Base-by-base conservation (phyloP, 1,284 basidiomycete species). In the Ustilago crameri region DNA sequence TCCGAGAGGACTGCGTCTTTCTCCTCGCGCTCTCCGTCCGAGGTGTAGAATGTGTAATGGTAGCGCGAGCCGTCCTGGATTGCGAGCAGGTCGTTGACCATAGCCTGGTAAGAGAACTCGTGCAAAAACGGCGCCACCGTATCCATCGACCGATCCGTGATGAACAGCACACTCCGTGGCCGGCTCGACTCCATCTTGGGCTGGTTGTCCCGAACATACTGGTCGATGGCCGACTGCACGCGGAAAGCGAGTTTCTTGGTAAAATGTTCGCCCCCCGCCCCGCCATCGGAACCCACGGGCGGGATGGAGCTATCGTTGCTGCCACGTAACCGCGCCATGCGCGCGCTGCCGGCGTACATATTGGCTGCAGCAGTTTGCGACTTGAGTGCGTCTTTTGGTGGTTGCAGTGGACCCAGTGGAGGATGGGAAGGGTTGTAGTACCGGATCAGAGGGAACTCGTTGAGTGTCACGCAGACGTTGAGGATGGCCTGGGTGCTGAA, bases 101-200 rank as follows among this genome's bases (percentile, higher is more conserved):
- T 99, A 0, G 96, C 95, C 84, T 98, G 96, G 83, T 98, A 99
- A 38, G 94, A 97, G 82, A 99, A 98, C 80, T 98, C 96, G 83
- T 99, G 96, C 43, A 98, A 84, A 69, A 98, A 88, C 0, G 96
- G 95, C 1, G 93, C 91, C 17, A 91, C 84, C 65, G 90, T 90
- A 84, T 99, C 96, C 91, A 99, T 94, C 3, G 93, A 89, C 17
- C 96, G 89, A 84, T 99, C 96, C 1, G 95, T 95, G 71, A 99
- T 91, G 78, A 98, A 88, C 34, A 98, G 85, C 14, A 93, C 91
- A 9, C 88, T 89, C 53, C 91, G 88, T n/a, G 91, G 90, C 61
- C 93, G 86, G 14, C 86, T 85, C 1, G 87, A 85, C 68, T 93
- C 91, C 35, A 82, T 76, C 30, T 87, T 84, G 86, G 91, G 91